Percentiles rank a stretch among this genome's conserved stretches.
Conservation (phyloP, 106 monocot genomes). For the Platanthera zijinensis region DNA sequence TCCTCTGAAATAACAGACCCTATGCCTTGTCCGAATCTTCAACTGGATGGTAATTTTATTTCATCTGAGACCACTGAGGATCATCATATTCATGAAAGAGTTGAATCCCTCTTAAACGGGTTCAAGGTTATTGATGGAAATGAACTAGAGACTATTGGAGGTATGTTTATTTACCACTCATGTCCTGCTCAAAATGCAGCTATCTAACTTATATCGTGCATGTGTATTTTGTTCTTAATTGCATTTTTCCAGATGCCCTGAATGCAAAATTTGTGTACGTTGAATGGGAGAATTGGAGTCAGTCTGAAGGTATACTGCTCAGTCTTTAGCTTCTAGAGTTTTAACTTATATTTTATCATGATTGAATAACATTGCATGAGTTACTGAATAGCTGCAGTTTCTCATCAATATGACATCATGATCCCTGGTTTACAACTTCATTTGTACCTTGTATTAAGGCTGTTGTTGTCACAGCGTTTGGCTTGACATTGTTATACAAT, state of each 20-base stretch:
- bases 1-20: constrained; percentile 20
- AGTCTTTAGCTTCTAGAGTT: neutral
- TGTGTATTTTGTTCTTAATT: constrained; percentile 5
- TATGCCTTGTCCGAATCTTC: constrained; percentile 14
- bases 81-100: constrained; percentile 66
- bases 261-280: constrained; percentile 46
- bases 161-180: constrained; percentile 31
- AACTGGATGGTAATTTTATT: constrained; percentile 14
- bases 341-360: neutral
- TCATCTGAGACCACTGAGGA: constrained; percentile 20
- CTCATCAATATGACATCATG: neutral
- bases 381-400: neutral
- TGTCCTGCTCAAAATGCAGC: neutral
- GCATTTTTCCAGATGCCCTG: constrained; percentile 63
- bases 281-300: constrained; percentile 74
- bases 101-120: constrained; percentile 70
- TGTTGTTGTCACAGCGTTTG: neutral
- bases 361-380: neutral
- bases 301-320: constrained; percentile 59
- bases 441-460: neutral
- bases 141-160: constrained; percentile 79
- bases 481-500: neutral
- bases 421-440: neutral
- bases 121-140: constrained; percentile 49
- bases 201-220: neutral